phyloP scores from a whole-genome alignment of 2,329 filamentous ascomycete species.

The Dendryphion nanum region DNA sequence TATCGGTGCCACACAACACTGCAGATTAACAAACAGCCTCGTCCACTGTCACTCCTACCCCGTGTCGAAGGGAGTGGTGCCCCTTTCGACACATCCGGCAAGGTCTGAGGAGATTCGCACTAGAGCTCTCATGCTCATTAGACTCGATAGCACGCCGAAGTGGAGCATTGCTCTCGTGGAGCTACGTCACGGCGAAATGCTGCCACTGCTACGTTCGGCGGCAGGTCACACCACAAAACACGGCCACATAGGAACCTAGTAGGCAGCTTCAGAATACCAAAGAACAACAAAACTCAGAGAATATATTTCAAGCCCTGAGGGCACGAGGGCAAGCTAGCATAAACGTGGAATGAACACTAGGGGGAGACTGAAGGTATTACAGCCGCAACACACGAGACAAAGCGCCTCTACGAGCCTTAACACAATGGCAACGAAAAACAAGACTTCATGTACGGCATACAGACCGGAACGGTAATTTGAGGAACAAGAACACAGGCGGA shows the following conservation, averaged over 20 bases:
- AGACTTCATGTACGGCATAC: not conserved
- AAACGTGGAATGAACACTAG: slow-evolving; percentile 4
- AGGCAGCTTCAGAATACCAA: not conserved
- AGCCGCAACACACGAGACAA: slow-evolving; percentile 7
- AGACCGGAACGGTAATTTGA: not conserved
- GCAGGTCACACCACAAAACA: slow-evolving; percentile 13
- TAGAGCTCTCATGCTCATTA: slow-evolving; percentile 14
- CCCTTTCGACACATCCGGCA: slow-evolving; percentile 7
- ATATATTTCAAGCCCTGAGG: slow-evolving; percentile 7
- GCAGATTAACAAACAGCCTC: slow-evolving; percentile 4
- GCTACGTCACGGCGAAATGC: slow-evolving; percentile 9
- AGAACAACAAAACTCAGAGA: slow-evolving; percentile 5
- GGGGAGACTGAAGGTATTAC: slow-evolving; percentile 8
- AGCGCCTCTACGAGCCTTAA: slow-evolving; percentile 6
- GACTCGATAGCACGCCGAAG: slow-evolving; percentile 7
- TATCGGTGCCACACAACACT: slow-evolving; percentile 5
- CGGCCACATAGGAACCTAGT: slow-evolving; percentile 7
- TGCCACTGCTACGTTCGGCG: slow-evolving; percentile 5
- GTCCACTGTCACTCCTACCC: slow-evolving; percentile 4
- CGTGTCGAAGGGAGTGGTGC: slow-evolving; percentile 3
- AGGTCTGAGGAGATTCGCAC: slow-evolving; percentile 26
- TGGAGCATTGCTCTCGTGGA: slow-evolving; percentile 11
- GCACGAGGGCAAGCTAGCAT: slow-evolving; percentile 3
- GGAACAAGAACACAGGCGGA: not conserved
- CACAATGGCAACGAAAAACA: slow-evolving; percentile 1